Percentiles rank a stretch among this genome's conserved stretches.
These are phyloP conservation scores for Pisolithus sp. DNA, from an alignment of 768 basidiomycete genomes.

Conservation along the genomic window DNA sequence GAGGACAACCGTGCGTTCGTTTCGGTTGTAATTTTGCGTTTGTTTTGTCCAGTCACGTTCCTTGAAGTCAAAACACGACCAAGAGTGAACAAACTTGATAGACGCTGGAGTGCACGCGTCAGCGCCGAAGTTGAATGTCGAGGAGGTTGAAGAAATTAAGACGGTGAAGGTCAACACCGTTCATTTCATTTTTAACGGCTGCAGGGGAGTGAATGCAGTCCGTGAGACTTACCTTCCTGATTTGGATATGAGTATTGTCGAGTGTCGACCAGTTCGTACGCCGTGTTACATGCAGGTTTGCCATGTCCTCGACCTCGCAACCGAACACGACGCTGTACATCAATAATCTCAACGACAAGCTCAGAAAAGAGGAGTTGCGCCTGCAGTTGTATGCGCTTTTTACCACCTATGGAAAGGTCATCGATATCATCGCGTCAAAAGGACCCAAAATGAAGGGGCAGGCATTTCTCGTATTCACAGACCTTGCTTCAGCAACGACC, in stretches of 20 bases:
- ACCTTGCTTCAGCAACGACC: conserved; percentile 84
- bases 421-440: conserved; percentile 91
- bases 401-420: conserved; percentile 86
- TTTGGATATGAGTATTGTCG: conserved; percentile 1
- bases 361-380: conserved; percentile 86
- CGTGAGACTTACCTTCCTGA: conserved; percentile 21
- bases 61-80: conserved; percentile 19
- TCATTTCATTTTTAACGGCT: background rate
- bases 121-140: background rate
- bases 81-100: conserved; percentile 8
- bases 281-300: background rate
- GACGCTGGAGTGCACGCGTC: conserved; percentile 1
- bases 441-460: conserved; percentile 83
- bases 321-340: conserved; percentile 88
- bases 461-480: conserved; percentile 93
- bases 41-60: conserved; percentile 29
- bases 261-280: background rate
- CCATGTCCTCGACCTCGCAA: conserved; percentile 49
- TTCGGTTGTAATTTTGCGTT: conserved; percentile 19
- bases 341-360: conserved; percentile 88
- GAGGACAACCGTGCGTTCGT: conserved; percentile 6
- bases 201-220: background rate
- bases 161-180: background rate
- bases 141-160: background rate
- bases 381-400: conserved; percentile 82